A percentile compares a stretch with the other conserved stretches of the same genome.
Conservation (phyloP, 257 asterid species). For the Penstemon eatonii region DNA sequence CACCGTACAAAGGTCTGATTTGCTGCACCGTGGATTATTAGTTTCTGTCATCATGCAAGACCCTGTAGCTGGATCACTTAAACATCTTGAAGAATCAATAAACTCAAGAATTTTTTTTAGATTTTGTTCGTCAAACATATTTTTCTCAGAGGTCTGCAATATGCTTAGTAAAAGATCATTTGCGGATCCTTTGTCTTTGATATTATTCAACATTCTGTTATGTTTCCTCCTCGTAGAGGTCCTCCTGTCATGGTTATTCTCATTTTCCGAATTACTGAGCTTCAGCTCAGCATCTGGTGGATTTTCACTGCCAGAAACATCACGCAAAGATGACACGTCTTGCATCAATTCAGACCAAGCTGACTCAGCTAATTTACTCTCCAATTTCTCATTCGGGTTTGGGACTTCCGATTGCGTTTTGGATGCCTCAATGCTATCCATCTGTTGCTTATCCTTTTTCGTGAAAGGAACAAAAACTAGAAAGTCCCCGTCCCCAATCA, state of each 20-base stretch:
- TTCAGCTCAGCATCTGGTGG: conserved; percentile 33
- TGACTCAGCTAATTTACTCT: conserved; percentile 54
- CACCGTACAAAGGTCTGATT: conserved; percentile 37
- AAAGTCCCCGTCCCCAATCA: conserved; percentile 56
- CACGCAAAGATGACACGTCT: conserved; percentile 56
- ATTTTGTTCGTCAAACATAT: conserved; percentile 48
- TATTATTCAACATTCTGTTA: conserved; percentile 37
- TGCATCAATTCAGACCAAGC: conserved; percentile 76
- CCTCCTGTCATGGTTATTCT: conserved; percentile 28
- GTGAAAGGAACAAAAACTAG: conserved; percentile 67
- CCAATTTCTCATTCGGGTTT: conserved; percentile 30
- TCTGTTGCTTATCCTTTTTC: conserved; percentile 52
- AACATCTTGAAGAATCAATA: conserved; percentile 59
- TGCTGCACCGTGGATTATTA: conserved; percentile 24
- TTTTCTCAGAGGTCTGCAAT: conserved; percentile 38
- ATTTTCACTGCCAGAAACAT: conserved; percentile 28
- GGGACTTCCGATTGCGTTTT: conserved; percentile 29
- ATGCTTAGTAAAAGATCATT: conserved; percentile 45
- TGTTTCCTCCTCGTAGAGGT: conserved; percentile 36
- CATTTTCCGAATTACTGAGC: conserved; percentile 31
- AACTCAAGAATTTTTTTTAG: conserved; percentile 41
- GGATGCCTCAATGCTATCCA: conserved; percentile 37
- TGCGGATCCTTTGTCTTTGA: conserved; percentile 33
- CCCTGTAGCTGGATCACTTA: conserved; percentile 54
- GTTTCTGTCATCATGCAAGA: conserved; percentile 49